Percentiles rank a stretch among this genome's conserved stretches.
Evolutionary conservation across 768 basidiomycete genomes (phyloP).

Genomic region (Tulasnella sp.): DNA sequence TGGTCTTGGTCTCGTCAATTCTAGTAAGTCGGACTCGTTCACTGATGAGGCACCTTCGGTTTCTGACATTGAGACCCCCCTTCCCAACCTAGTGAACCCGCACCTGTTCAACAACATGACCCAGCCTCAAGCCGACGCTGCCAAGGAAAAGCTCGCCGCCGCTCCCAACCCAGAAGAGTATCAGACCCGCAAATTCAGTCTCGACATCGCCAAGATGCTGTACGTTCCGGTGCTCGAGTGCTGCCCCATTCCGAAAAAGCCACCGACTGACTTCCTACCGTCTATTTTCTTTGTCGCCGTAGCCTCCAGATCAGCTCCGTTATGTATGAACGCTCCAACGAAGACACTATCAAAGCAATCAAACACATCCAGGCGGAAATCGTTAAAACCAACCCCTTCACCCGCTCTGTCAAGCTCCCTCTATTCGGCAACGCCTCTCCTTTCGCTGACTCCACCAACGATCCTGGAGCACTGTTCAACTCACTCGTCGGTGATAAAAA

Average conservation of each 20-base stretch:
- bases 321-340: constrained; percentile 17
- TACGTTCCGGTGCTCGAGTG: neutral
- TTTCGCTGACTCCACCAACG: neutral
- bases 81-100: neutral
- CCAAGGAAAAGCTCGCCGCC: constrained; percentile 14
- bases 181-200: neutral
- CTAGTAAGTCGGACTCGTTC: neutral
- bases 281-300: neutral
- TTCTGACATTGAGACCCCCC: neutral
- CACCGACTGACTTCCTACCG: neutral
- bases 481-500: neutral
- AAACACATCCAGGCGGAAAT: neutral
- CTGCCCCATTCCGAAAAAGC: no score
- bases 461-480: neutral
- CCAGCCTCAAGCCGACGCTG: constrained; percentile 12
- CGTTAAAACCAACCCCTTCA: neutral
- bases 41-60: neutral
- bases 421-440: neutral
- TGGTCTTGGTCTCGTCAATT: constrained; percentile 11
- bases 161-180: neutral
- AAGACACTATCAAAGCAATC: constrained; percentile 3
- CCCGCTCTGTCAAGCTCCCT: neutral
- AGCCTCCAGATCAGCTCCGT: constrained; percentile 19
- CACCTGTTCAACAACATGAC: constrained; percentile 18
- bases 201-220: constrained; percentile 21